A percentile compares a stretch with the other conserved stretches of the same genome.
Conservation (phyloP, 2,329 filamentous ascomycete genomes). For the Geosmithia morbida region DNA sequence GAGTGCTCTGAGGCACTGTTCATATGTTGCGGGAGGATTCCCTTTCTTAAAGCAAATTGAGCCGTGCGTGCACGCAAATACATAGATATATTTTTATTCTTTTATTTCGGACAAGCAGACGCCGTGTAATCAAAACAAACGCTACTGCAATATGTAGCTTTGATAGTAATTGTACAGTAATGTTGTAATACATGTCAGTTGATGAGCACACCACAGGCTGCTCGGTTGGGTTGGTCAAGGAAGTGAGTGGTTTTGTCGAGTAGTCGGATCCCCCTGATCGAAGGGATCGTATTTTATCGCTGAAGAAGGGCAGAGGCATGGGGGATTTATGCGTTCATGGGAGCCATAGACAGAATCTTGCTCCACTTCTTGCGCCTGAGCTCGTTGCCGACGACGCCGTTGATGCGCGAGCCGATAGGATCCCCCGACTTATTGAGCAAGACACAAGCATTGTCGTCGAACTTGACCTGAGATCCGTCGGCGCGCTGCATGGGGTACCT, state of each 20-base stretch:
- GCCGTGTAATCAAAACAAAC: background rate
- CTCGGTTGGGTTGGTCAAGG: background rate
- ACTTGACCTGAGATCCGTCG: conserved; percentile 81
- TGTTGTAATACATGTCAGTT: background rate
- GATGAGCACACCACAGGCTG: background rate
- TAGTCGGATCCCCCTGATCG: background rate
- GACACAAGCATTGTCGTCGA: conserved; percentile 97
- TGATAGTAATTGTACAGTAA: conserved; percentile 1
- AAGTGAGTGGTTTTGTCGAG: too few relatives aligned
- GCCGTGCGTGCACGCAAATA: background rate
- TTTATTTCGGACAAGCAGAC: background rate
- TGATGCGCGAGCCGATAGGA: conserved; percentile 84
- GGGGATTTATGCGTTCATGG: conserved; percentile 38
- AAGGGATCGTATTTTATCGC: background rate
- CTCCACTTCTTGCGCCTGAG: conserved; percentile 90
- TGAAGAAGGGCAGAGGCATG: background rate
- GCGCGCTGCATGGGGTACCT: conserved; percentile 73
- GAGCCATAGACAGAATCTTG: conserved; percentile 92
- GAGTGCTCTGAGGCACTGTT: too few relatives aligned
- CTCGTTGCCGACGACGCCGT: conserved; percentile 82
- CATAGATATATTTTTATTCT: background rate
- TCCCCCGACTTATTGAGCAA: conserved; percentile 95
- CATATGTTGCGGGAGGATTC: too few relatives aligned
- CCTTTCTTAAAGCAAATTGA: background rate
- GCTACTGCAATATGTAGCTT: background rate